Percentiles rank a stretch among this genome's conserved stretches.
Conservation (phyloP, 2,329 filamentous ascomycete species). For the Alternaria rosae region DNA sequence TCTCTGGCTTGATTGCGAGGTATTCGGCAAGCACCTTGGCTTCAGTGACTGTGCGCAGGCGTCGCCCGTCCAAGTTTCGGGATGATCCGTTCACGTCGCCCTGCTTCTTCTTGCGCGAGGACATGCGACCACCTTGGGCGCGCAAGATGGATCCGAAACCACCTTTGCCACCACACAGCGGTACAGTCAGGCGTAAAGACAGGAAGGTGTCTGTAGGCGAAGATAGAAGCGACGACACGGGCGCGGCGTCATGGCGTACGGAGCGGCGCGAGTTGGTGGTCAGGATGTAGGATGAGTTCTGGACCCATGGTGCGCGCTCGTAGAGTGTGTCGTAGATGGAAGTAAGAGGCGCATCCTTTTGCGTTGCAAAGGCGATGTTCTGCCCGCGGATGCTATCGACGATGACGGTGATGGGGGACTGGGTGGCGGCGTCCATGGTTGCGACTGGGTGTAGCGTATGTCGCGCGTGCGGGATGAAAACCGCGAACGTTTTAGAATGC, state of each 20-base stretch:
- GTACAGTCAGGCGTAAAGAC: constrained; percentile 79
- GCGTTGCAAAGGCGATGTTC: constrained; percentile 80
- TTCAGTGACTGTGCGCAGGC: constrained; percentile 90
- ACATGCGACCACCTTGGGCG: constrained; percentile 97
- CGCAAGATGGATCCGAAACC: constrained; percentile 97
- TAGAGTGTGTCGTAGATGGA: constrained; percentile 71
- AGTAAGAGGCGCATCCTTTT: constrained; percentile 69
- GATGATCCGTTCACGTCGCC: constrained; percentile 88
- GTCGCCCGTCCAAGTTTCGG: constrained; percentile 88
- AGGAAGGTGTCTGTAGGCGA: constrained; percentile 71
- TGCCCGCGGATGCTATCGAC: constrained; percentile 85
- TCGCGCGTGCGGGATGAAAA: neutral
- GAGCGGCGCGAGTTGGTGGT: constrained; percentile 82
- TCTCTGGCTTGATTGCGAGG: constrained; percentile 92
- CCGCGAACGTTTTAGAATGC: neutral
- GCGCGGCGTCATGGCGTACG: constrained; percentile 62
- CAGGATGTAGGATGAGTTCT: constrained; percentile 70
- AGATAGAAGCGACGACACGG: constrained; percentile 69
- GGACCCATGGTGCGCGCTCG: constrained; percentile 65
- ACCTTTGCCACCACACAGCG: constrained; percentile 91
- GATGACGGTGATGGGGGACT: constrained; percentile 63
- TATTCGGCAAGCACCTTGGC: constrained; percentile 96
- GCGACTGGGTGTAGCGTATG: neutral
- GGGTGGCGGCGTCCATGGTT: constrained; percentile 34
- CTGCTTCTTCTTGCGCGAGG: constrained; percentile 86